Evolutionary conservation across 2,329 filamentous ascomycete genomes (phyloP).

Genomic region (Penicillium sp.): DNA sequence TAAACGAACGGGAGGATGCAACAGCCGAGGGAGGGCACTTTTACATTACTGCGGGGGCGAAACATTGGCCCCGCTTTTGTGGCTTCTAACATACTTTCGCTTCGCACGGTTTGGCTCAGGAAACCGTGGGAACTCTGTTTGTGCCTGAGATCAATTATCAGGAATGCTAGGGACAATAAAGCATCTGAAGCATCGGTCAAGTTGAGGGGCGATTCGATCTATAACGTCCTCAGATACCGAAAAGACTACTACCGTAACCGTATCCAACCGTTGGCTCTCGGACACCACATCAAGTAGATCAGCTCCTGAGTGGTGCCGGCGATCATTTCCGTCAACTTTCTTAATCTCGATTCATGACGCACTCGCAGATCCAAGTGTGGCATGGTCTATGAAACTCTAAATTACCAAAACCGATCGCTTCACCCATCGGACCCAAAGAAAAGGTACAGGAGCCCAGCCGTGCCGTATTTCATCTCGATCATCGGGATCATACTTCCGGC

Average conservation of each 20-base stretch:
- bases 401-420: not conserved
- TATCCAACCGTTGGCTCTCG: not conserved
- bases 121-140: not conserved
- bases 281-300: constrained; percentile 3
- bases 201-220: not conserved
- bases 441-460: not conserved
- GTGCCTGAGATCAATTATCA: not conserved
- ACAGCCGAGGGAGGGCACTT: not conserved
- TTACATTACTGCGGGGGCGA: not conserved
- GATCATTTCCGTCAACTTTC: constrained; percentile 3
- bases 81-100: not conserved
- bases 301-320: constrained; percentile 4
- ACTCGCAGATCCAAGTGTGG: not conserved
- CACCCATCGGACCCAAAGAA: not conserved
- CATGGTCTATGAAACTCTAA: not conserved
- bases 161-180: not conserved
- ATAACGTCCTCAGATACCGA: not conserved
- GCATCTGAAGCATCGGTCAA: not conserved
- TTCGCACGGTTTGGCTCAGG: not conserved
- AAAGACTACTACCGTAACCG: not conserved
- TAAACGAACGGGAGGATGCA: not conserved
- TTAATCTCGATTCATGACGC: not conserved
- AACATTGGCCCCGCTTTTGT: constrained; percentile 11
- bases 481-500: not conserved
- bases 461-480: not conserved